Conservation (phyloP, 768 basidiomycete genomes). For the Naganishia vishniacii region DNA sequence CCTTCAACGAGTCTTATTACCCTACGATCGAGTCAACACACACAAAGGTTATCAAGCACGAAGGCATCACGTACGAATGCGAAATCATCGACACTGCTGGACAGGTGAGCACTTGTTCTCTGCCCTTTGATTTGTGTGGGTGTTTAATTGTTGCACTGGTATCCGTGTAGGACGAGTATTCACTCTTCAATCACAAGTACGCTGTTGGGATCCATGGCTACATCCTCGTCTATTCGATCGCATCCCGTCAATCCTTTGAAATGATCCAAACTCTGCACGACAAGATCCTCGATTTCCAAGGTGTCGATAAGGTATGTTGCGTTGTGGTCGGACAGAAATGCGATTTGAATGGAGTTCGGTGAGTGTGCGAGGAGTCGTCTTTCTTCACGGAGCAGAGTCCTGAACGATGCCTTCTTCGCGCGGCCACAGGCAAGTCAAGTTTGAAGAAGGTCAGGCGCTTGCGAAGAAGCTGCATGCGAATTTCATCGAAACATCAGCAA, state of each 20-base stretch:
- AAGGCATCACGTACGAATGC: slow-evolving; percentile 86
- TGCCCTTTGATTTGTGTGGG: no score
- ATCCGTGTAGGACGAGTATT: slow-evolving; percentile 80
- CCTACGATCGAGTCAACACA: slow-evolving; percentile 90
- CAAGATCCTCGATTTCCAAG: slow-evolving; percentile 85
- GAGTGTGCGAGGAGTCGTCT: slow-evolving; percentile 38
- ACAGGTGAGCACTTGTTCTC: slow-evolving; percentile 61
- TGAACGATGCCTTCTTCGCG: not conserved
- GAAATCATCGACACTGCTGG: slow-evolving; percentile 98
- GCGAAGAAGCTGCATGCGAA: slow-evolving; percentile 68
- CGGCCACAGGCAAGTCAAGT: slow-evolving; percentile 69
- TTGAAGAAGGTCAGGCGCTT: slow-evolving; percentile 67
- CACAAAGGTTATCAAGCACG: slow-evolving; percentile 76
- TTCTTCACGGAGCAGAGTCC: not conserved
- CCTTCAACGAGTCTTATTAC: slow-evolving; percentile 87
- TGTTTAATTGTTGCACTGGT: no score
- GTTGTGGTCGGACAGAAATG: slow-evolving; percentile 90
- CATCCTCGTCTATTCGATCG: slow-evolving; percentile 91
- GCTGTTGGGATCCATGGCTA: slow-evolving; percentile 97
- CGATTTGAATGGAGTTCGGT: slow-evolving; percentile 69
- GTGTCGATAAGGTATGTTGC: slow-evolving; percentile 76
- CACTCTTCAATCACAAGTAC: slow-evolving; percentile 85
- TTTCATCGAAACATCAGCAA: slow-evolving; percentile 84
- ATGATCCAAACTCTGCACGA: slow-evolving; percentile 90
- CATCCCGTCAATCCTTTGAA: slow-evolving; percentile 81